Base-by-base conservation (phyloP, 208 protist genomes). In the Trypanosoma boissoni region DNA sequence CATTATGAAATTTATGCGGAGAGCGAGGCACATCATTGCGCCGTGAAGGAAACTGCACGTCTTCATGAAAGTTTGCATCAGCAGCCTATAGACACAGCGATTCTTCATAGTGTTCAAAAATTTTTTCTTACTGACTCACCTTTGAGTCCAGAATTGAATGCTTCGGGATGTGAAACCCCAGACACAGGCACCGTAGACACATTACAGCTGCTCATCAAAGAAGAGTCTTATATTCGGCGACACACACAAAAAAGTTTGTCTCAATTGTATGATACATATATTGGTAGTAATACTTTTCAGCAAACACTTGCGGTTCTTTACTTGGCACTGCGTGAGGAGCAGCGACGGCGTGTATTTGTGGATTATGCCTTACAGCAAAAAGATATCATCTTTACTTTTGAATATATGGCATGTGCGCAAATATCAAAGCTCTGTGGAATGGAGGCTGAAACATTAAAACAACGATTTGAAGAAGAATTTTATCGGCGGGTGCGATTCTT, bases 311-410 rank as follows among this genome's bases (percentile, higher is more conserved):
- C 51, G 10, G 37, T 58, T 3, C 34, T 82, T 5, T 84, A 82
- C 55, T 18, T 78, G 16, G 78, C 69, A 14, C 54, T 89, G 39
- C 68, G 78, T 2, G 45, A 67, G 7, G 75, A 86, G 24, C 55
- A 72, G 54, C 68, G 78, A 16, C 68, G 72, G 23, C 61, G 59
- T 45, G 64, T 72, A 29, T 68, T 89, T 45, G 28, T 70, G 42
- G 31, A 12, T n/a, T 89, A 67, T 67, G 78, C 74, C 14, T 20
- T 65, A 41, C 67, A 83, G 34, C 71, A 85, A 64, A 58, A 75
- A 24, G 78, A 86, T 49, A 74, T 89, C 50, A 76, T 83, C 12
- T 65, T 68, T 5, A 51, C 66, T 16, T 86, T 83, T 57, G 50
- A 39, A 0, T 34, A 34, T 43, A 50, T 37, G 14, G 39, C 67